Evolutionary conservation across 2,329 filamentous ascomycete genomes (phyloP).

Genomic region (Ophiostoma pallidulum): DNA sequence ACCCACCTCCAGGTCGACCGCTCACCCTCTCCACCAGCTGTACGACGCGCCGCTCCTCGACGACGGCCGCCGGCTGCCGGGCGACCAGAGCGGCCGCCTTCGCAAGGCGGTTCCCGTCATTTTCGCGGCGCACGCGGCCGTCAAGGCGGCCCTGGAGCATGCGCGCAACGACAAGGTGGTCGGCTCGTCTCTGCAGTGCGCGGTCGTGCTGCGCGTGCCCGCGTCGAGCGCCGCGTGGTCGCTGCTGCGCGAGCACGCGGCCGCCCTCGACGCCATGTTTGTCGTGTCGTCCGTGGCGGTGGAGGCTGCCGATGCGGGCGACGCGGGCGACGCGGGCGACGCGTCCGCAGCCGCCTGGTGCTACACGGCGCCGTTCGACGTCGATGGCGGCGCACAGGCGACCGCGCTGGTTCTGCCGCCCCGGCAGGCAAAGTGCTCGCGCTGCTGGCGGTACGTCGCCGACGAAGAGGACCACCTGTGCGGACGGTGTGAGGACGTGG

Average conservation of each 20-base stretch:
- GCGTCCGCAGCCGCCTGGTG: constrained; percentile 26
- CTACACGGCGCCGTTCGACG: constrained; percentile 34
- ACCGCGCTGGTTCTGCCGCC: constrained; percentile 41
- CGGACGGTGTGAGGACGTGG: constrained; percentile 59
- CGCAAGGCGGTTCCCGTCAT: constrained; percentile 38
- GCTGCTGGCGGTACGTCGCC: constrained; percentile 86
- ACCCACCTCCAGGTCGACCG: constrained; percentile 19
- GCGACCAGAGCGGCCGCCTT: constrained; percentile 29
- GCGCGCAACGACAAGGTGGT: constrained; percentile 63
- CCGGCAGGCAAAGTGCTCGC: constrained; percentile 59
- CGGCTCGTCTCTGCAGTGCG: constrained; percentile 72
- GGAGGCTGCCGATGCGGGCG: constrained; percentile 25
- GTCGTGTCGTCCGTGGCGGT: constrained; percentile 58
- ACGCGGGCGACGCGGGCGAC: constrained; percentile 18
- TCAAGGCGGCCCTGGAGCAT: constrained; percentile 67
- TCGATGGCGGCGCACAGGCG: constrained; percentile 28
- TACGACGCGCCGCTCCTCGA: constrained; percentile 37
- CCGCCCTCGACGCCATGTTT: constrained; percentile 55
- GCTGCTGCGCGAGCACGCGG: constrained; percentile 29
- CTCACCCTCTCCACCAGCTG: constrained; percentile 38
- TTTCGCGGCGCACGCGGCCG: constrained; percentile 49
- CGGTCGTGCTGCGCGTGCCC: constrained; percentile 46
- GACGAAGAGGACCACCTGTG: constrained; percentile 59
- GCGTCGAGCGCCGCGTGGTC: constrained; percentile 24
- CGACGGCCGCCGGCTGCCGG: constrained; percentile 31